Percentiles rank a stretch among this genome's conserved stretches.
Conservation (phyloP, 495 filamentous ascomycete genomes). For the Penicillium egyptiacum region DNA sequence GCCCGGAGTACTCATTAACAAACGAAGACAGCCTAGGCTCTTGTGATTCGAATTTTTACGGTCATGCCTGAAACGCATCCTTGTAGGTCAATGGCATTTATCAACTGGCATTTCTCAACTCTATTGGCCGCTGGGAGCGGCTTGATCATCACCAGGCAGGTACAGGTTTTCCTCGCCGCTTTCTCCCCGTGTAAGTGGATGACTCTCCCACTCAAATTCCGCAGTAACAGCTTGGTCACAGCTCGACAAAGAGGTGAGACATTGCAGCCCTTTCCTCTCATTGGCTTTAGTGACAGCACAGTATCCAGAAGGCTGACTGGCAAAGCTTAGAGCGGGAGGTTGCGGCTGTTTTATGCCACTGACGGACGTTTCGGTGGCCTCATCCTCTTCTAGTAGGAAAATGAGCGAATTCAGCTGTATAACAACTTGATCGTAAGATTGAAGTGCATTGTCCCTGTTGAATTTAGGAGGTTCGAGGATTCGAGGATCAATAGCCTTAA, state of each 20-base stretch:
- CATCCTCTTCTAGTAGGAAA: not conserved
- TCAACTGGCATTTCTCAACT: too few species aligned
- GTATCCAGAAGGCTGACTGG: not conserved
- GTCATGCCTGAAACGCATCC: too few species aligned
- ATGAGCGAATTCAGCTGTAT: not conserved
- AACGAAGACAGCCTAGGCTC: too few species aligned
- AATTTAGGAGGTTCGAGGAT: not conserved
- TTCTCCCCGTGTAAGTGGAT: not conserved
- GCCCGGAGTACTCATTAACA: too few species aligned
- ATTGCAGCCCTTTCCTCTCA: not conserved
- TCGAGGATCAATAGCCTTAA: slow-evolving; percentile 4
- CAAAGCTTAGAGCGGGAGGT: not conserved
- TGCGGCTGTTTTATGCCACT: not conserved
- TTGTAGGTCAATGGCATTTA: too few species aligned
- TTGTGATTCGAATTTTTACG: too few species aligned
- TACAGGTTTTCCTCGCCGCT: not conserved
- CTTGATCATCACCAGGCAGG: not conserved
- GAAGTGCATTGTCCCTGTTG: not conserved
- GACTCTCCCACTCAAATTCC: not conserved
- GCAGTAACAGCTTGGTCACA: not conserved
- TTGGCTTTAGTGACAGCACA: not conserved
- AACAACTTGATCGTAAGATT: slow-evolving; percentile 1
- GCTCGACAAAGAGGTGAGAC: not conserved
- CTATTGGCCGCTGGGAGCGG: not conserved
- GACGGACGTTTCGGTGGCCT: not conserved